A percentile compares a stretch with the other conserved stretches of the same genome.
These are phyloP conservation scores for Aspergillus texensis DNA, from an alignment of 2,329 filamentous ascomycete species.

Conservation along the genomic window DNA sequence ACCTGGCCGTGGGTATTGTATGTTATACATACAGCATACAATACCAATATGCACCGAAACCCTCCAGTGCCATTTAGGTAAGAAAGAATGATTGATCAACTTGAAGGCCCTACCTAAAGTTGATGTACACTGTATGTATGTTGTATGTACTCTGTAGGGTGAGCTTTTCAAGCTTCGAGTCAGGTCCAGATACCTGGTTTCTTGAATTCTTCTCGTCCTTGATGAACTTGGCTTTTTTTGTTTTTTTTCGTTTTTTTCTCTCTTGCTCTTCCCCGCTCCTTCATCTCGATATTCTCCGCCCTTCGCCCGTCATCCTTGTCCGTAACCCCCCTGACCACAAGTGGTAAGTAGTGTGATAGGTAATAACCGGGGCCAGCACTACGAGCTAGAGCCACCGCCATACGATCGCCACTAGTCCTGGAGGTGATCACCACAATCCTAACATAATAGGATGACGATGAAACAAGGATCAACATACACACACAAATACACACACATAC, in stretches of 20 bases:
- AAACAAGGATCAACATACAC: constrained; percentile 20
- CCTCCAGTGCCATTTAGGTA: not conserved
- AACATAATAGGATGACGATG: constrained; percentile 16
- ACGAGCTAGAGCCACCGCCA: constrained; percentile 12
- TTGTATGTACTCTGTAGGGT: not conserved
- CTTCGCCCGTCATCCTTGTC: not conserved
- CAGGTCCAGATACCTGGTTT: not conserved
- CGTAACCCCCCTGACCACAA: not conserved
- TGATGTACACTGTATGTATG: not conserved
- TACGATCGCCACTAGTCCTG: constrained; percentile 25
- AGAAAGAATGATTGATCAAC: not conserved
- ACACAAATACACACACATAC: constrained; percentile 1
- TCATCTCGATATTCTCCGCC: not conserved
- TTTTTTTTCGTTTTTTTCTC: not conserved
- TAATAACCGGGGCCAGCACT: constrained; percentile 13
- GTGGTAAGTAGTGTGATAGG: constrained; percentile 12
- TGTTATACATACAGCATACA: not conserved
- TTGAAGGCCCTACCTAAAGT: not conserved
- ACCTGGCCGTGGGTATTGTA: not conserved
- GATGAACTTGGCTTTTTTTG: not conserved
- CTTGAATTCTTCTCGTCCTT: not conserved
- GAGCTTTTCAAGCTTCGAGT: not conserved
- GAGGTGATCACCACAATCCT: constrained; percentile 24
- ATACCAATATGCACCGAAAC: not conserved
- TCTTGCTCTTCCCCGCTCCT: not conserved